Evolutionary conservation across 352 stramenopile genomes (phyloP), one percentile per base, ranked within the genome.

Genomic region (Elongisporangium undulatum): DNA sequence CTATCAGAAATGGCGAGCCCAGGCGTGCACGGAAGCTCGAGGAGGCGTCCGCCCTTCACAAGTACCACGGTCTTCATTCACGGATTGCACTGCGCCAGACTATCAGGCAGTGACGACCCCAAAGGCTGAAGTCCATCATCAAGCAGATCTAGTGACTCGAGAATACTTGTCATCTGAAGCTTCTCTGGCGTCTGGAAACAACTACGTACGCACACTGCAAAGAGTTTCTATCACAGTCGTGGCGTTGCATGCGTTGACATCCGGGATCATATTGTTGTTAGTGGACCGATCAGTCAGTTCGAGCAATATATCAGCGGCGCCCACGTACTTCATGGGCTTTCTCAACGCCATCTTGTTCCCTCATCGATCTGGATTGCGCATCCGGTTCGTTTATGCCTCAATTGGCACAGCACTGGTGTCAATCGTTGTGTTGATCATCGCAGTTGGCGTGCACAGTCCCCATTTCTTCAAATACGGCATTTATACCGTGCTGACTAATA

Each of bases 341-440:
- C 62, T 82, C 20, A 82, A 82, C 58, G 64, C 72, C n/a, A 60
- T 78, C 6, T 48, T 82, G 2, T 78, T 78, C 52, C 71, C 72
- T 12, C 71, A 79, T 51, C 67, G 72, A 2, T 81, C 72, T 8
- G 66, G 69, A 0, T 76, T 82, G 49, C 69, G 72, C 45, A 63
- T 82, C 12, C 60, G 72, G n/a, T 80, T 77, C 24, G 55, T 74
- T 17, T 75, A 73, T 50, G 72, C 72, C 12, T 68, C 68, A 0
- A 16, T 53, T 1, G 69, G 56, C 2, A 77, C 69, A 2, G 65
- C 69, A 17, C 17, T 70, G 2, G 59, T 54, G 0, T 61, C 58
- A 0, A 50, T 55, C 0, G 41, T 63, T 8, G 55, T 57, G 1
- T 13, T 72, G 4, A 51, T 56, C 26, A 45, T 58, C 13, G 58